Percentiles rank a stretch among this genome's conserved stretches.
phyloP scores from a whole-genome alignment of 108 stramenopile genomes.

The Nitzschia sp. region DNA sequence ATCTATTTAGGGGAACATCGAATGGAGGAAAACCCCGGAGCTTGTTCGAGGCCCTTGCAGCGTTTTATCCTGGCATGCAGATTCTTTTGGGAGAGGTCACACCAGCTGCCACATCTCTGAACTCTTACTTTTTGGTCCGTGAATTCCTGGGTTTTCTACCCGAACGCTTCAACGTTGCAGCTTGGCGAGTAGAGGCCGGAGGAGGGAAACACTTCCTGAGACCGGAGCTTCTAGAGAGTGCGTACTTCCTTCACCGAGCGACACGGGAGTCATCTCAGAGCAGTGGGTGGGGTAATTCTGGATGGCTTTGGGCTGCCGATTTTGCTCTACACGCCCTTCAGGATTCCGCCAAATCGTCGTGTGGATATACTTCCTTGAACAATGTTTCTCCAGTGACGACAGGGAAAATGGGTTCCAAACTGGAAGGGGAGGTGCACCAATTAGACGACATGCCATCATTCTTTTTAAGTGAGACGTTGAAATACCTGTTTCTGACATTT shows the following conservation, averaged over 20 bases:
- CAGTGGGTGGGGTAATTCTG: slow-evolving; percentile 39
- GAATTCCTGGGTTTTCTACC: slow-evolving; percentile 81
- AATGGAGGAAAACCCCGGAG: slow-evolving; percentile 18
- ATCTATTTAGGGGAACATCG: slow-evolving; percentile 61
- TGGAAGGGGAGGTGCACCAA: slow-evolving; percentile 27
- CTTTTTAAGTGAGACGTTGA: slow-evolving; percentile 95
- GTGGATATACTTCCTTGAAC: slow-evolving; percentile 67
- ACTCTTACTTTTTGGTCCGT: slow-evolving; percentile 77
- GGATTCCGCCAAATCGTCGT: slow-evolving; percentile 33
- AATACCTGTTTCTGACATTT: slow-evolving; percentile 93
- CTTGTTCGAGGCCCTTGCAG: slow-evolving; percentile 88
- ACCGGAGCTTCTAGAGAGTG: slow-evolving; percentile 89
- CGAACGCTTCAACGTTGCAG: slow-evolving; percentile 79
- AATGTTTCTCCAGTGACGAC: slow-evolving; percentile 52
- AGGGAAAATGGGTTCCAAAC: slow-evolving; percentile 32
- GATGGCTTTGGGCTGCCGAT: slow-evolving; percentile 78
- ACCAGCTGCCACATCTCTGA: slow-evolving; percentile 74
- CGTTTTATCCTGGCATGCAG: slow-evolving; percentile 95
- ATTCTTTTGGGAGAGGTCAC: slow-evolving; percentile 75
- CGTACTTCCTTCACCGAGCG: slow-evolving; percentile 81
- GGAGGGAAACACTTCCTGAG: slow-evolving; percentile 74
- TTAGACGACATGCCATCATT: slow-evolving; percentile 94
- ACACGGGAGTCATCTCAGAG: slow-evolving; percentile 43
- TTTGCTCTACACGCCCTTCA: slow-evolving; percentile 56
- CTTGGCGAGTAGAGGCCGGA: slow-evolving; percentile 63